phyloP scores from a whole-genome alignment of 2,329 filamentous ascomycete species.

The Ophioceras dolichostomum region DNA sequence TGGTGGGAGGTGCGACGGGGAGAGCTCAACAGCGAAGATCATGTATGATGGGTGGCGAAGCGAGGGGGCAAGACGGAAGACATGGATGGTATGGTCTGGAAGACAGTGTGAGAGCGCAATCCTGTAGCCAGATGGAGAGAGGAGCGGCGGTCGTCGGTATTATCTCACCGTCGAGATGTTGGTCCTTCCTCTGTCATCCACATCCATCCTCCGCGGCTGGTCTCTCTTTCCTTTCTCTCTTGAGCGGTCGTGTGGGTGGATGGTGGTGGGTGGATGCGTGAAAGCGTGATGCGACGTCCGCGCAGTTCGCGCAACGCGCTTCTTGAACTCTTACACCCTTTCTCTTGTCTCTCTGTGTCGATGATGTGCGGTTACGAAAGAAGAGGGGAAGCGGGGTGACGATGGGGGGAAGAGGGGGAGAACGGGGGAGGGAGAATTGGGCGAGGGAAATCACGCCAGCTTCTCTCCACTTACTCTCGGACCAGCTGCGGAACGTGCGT shows the following conservation, averaged over 20 bases:
- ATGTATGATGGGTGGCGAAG: constrained; percentile 2
- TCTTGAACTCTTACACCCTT: too few relatives aligned
- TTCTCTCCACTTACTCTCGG: constrained; percentile 83
- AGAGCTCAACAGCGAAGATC: constrained; percentile 12
- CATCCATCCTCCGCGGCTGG: background rate
- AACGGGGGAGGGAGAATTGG: too few relatives aligned
- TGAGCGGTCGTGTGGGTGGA: constrained; percentile 5
- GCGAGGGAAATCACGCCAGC: constrained; percentile 51
- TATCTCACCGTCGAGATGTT: constrained; percentile 3
- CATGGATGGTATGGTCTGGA: constrained; percentile 1
- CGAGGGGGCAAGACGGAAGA: constrained; percentile 1
- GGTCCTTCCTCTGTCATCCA: background rate
- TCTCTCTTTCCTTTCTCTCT: constrained; percentile 18
- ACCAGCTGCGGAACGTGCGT: constrained; percentile 90
- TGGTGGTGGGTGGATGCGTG: too few relatives aligned
- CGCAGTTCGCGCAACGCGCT: too few relatives aligned
- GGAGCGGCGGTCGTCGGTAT: constrained; percentile 2
- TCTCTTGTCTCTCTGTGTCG: too few relatives aligned
- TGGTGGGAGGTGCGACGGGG: constrained; percentile 19
- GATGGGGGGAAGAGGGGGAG: too few relatives aligned
- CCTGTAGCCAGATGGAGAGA: constrained; percentile 3
- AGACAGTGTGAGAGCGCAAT: constrained; percentile 2
- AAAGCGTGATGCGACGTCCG: too few relatives aligned
- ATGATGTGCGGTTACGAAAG: too few relatives aligned
- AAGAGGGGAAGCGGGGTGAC: too few relatives aligned